A percentile compares a stretch with the other conserved stretches of the same genome.
Evolutionary conservation across 2,329 filamentous ascomycete genomes (phyloP).

Genomic region (Microdochium paspali): DNA sequence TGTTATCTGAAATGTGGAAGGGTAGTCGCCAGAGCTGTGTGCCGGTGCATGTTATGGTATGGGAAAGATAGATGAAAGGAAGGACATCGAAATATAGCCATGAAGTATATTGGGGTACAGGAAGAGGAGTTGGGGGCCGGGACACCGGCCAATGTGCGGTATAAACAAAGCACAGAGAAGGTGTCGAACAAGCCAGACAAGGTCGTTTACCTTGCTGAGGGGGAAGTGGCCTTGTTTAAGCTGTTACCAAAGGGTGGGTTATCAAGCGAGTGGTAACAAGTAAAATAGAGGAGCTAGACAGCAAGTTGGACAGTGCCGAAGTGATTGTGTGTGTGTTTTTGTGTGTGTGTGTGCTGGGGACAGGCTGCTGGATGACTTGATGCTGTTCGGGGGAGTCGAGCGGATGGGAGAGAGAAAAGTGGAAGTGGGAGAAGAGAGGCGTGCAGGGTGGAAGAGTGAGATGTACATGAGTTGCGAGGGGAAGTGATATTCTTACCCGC

Average conservation of each 20-base stretch:
- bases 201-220: conserved; percentile 8
- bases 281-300: conserved; percentile 52
- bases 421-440: conserved; percentile 17
- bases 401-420: not conserved
- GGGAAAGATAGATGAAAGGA: no score
- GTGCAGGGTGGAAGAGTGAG: conserved; percentile 5
- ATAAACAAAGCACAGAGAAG: not conserved
- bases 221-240: conserved; percentile 6
- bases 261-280: conserved; percentile 46
- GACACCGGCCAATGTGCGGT: no score
- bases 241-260: conserved; percentile 36
- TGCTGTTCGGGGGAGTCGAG: conserved; percentile 31
- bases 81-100: no score
- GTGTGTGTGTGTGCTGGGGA: conserved; percentile 15
- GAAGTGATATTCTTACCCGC: not conserved
- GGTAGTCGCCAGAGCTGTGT: no score
- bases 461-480: conserved; percentile 7
- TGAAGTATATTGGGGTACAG: no score
- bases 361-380: conserved; percentile 29
- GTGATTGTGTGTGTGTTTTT: no score
- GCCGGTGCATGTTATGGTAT: no score
- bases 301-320: conserved; percentile 41
- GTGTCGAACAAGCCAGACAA: not conserved
- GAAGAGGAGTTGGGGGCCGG: no score
- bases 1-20: no score